Evolutionary conservation across 495 filamentous ascomycete genomes (phyloP).

Genomic region (Penicillium diatomitis): DNA sequence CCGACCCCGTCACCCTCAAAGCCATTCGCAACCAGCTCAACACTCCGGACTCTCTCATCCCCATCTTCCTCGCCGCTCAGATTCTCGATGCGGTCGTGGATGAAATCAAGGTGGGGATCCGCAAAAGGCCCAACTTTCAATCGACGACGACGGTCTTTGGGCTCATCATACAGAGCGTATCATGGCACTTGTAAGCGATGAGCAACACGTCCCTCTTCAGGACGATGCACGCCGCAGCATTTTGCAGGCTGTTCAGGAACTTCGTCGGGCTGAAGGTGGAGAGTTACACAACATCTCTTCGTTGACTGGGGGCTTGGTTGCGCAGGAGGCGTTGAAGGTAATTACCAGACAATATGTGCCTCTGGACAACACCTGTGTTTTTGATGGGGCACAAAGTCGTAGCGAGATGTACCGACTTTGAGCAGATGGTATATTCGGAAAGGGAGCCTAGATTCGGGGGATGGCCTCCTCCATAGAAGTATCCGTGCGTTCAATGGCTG

Average conservation of each 20-base stretch:
- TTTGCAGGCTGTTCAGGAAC: slow-evolving; percentile 49
- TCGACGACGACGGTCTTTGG: slow-evolving; percentile 31
- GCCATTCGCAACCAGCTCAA: slow-evolving; percentile 23
- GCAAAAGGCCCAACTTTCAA: slow-evolving; percentile 8
- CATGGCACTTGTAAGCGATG: slow-evolving; percentile 33
- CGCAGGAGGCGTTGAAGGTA: slow-evolving; percentile 94
- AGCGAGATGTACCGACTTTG: slow-evolving; percentile 51
- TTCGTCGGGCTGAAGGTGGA: slow-evolving; percentile 67
- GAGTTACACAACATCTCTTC: slow-evolving; percentile 95
- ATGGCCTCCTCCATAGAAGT: no score
- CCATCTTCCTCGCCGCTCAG: slow-evolving; percentile 66
- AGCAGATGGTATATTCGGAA: background rate
- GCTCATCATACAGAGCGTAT: slow-evolving; percentile 36
- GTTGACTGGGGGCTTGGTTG: slow-evolving; percentile 81
- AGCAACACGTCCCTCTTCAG: slow-evolving; percentile 36
- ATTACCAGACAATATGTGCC: slow-evolving; percentile 95
- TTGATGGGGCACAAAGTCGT: slow-evolving; percentile 79
- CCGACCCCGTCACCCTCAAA: slow-evolving; percentile 23
- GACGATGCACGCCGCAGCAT: slow-evolving; percentile 32
- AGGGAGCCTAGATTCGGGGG: no score
- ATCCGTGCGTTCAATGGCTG: no score
- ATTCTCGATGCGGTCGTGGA: slow-evolving; percentile 48
- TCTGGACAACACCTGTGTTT: slow-evolving; percentile 86
- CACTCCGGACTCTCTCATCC: slow-evolving; percentile 54
- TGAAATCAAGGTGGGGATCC: slow-evolving; percentile 22